Evolutionary conservation across 805 yeast genomes (phyloP), one percentile per base, ranked within the genome.

Genomic region (Monosporozyma siamensis): DNA sequence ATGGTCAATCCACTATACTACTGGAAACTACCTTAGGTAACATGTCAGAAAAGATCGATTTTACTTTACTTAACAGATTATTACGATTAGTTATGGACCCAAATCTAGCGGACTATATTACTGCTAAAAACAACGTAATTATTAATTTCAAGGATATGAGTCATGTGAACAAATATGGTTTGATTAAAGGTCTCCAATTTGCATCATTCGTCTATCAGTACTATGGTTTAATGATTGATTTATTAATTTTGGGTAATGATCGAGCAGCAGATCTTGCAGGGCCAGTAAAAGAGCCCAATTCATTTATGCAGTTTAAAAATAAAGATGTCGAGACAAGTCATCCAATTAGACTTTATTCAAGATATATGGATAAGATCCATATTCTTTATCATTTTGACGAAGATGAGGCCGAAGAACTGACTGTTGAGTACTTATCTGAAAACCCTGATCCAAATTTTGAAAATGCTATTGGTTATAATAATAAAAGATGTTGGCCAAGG

Each of bases 371-470:
- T 57, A 80, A 78, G 52, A 71, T 92, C 6, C 85, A 84, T 51
- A 74, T 92, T 3, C 70, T 89, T 41, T 85, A 87, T 66, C 71
- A 87, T 42, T 85, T 92, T 54, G 69, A 74, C 3, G 75, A 75
- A 26, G 80, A 75, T 1, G 95, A 90, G 41, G 75, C 92, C 0
- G 77, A 75, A 29, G 95, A 78, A 8, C 65, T 92, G 34, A 74
- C 83, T 14, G 81, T 80, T 45, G 90, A 85, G 20, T 87, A 70
- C 54, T 63, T 89, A 18, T 71, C 83, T 0, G 95, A 86, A 52
- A 83, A 86, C 53, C 95, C 96, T 1, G 96, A 89, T 65, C 95
- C 95, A 0, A 86, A 89, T 56, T 85, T 84, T 61, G 95, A 84
- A 54, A 83, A 81, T 51, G 79, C 81, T 6, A 77, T 83, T 27